Evolutionary conservation across 2,329 filamentous ascomycete genomes (phyloP).

Genomic region (Venturia effusa): DNA sequence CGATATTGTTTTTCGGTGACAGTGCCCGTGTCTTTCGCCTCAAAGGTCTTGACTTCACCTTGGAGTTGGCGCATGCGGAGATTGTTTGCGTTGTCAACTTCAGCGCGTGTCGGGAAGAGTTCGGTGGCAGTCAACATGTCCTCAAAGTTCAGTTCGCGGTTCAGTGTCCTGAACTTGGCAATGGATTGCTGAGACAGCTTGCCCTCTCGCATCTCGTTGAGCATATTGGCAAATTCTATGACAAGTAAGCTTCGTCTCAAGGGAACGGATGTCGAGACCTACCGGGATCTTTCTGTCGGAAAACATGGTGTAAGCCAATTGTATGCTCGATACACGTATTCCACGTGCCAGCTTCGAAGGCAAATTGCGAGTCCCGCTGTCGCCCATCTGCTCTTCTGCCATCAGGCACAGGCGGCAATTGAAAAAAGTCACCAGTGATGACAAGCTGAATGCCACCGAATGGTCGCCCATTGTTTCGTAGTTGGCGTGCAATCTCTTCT

Average conservation of each 20-base stretch:
- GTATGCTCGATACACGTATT: slow-evolving; percentile 87
- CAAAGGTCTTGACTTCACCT: slow-evolving; percentile 56
- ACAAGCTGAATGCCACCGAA: slow-evolving; percentile 95
- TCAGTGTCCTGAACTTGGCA: slow-evolving; percentile 61
- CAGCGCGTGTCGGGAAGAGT: slow-evolving; percentile 78
- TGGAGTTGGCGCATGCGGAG: slow-evolving; percentile 60
- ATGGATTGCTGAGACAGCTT: slow-evolving; percentile 68
- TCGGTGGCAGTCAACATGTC: slow-evolving; percentile 78
- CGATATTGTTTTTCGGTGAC: slow-evolving; percentile 55
- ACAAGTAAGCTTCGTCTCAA: slow-evolving; percentile 18
- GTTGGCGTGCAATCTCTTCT: slow-evolving; percentile 70
- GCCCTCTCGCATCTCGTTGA: slow-evolving; percentile 95
- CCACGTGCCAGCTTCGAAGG: slow-evolving; percentile 90
- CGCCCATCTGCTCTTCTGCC: slow-evolving; percentile 35
- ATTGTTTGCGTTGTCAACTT: slow-evolving; percentile 81
- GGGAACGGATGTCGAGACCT: slow-evolving; percentile 17
- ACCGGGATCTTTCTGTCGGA: slow-evolving; percentile 81
- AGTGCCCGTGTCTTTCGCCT: slow-evolving; percentile 63
- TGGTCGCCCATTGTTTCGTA: slow-evolving; percentile 82
- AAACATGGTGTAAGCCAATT: slow-evolving; percentile 88
- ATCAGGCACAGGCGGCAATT: slow-evolving; percentile 87
- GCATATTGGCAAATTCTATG: slow-evolving; percentile 76
- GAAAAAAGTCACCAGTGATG: slow-evolving; percentile 96
- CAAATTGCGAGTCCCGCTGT: slow-evolving; percentile 59
- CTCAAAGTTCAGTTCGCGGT: slow-evolving; percentile 58